Base-by-base conservation (phyloP, 1,284 basidiomycete species). In the Uromyces viciae-fabae region DNA sequence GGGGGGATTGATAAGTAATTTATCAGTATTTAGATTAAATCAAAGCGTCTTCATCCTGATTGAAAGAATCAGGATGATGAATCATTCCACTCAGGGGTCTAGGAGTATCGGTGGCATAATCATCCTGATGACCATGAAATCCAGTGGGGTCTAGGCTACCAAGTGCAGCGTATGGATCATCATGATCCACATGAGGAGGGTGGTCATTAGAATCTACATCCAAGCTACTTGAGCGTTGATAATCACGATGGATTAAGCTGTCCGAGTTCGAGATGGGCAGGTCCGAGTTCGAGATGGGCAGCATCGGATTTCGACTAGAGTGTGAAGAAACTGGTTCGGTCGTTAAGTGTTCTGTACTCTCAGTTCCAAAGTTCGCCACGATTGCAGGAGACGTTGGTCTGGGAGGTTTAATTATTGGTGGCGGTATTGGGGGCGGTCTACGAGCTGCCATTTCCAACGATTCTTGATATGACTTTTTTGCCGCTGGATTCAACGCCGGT, bases 401-500 rank as follows among this genome's bases (percentile, higher is more conserved):
- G 22, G 78, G 78, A 14, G 56, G n/a, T n/a, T n/a, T 71, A 40
- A 71, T 81, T 40, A 72, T 46, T 17, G 71, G 62, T 15, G 46
- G 54, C 25, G 56, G 28, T 52, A 81, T 33, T 5, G 71, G 69
- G 22, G 78, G 78, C 36, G 78, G 78, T 28, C 56, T 58, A 19
- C 78, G 78, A 25, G 56, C 60, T 2, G 82, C 66, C 33, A 83
- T 49, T 28, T 81, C 78, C 40, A 83, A 43, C 4, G 83, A 82
- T 28, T 84, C 83, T 68, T 84, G 83, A 75, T 83, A 84, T 5
- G 82, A 82, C 46, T 83, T 82, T 42, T 83, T 83, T 2, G 84
- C 85, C 19, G 81, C 83, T 3, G 82, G 77, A 64, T 83, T 82
- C 2, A 85, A 81, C 19, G 85, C 85, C 17, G 83, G 81, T 25